A percentile compares a stretch with the other conserved stretches of the same genome.
phyloP scores from a whole-genome alignment of 2,329 filamentous ascomycete genomes.

The Nigrospora oryzae region DNA sequence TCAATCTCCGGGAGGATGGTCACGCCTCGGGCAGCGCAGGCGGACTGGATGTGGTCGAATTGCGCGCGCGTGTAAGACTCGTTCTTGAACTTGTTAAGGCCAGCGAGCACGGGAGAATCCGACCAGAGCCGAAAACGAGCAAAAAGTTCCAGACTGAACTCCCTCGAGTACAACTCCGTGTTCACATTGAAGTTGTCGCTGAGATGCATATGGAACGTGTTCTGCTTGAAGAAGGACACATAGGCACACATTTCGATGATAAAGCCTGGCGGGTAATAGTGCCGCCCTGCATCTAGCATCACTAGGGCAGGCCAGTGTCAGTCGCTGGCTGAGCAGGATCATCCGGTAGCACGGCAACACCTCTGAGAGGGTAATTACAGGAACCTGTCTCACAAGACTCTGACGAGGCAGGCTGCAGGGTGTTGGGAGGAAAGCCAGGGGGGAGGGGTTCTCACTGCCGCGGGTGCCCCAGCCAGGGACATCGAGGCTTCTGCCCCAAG shows the following conservation, averaged over 20 bases:
- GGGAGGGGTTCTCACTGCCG: slow-evolving; percentile 19
- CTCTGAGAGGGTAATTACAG: no score
- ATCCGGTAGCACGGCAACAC: neutral
- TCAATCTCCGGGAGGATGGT: slow-evolving; percentile 54
- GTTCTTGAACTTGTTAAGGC: slow-evolving; percentile 40
- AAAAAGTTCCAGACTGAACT: slow-evolving; percentile 40
- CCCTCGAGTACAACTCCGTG: slow-evolving; percentile 34
- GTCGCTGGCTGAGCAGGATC: neutral
- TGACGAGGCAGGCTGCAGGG: no score
- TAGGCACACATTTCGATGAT: slow-evolving; percentile 50
- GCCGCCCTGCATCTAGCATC: slow-evolving; percentile 42
- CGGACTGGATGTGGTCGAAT: slow-evolving; percentile 41
- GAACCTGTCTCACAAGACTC: no score
- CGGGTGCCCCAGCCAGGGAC: slow-evolving; percentile 40
- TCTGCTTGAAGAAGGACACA: slow-evolving; percentile 54
- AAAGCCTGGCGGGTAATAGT: slow-evolving; percentile 47
- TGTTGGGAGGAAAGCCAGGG: slow-evolving; percentile 19
- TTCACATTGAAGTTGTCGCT: slow-evolving; percentile 48
- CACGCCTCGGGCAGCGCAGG: slow-evolving; percentile 45
- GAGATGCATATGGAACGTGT: slow-evolving; percentile 48
- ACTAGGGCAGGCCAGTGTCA: neutral
- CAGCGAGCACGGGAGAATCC: slow-evolving; percentile 33
- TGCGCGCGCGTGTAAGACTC: slow-evolving; percentile 44
- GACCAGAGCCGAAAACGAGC: slow-evolving; percentile 47
- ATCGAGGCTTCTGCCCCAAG: slow-evolving; percentile 34